Evolutionary conservation across 345 rosid species (phyloP), one percentile per base, ranked within the genome.

Genomic region (Sonneratia caseolaris): DNA sequence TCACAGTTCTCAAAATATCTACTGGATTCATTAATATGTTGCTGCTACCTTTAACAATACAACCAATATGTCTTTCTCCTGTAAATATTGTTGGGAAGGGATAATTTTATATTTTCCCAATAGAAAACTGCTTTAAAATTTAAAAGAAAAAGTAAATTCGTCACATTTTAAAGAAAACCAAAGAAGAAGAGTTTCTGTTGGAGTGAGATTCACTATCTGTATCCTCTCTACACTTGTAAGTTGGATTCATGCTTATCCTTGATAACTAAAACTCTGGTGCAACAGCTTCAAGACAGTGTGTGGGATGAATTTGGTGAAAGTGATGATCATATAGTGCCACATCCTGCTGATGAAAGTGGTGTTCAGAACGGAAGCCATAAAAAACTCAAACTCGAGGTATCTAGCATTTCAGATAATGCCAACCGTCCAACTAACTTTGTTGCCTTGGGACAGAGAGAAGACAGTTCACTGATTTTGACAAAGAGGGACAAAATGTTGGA

Each of bases 241-340:
- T 10, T n/a, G 32, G 12, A 57, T 57, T 21, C 64, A 57, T 53
- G 59, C 22, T 4, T 22, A 57, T n/a, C 38, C 38, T 32, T 62
- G 38, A 62, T 62, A 14, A 35, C 66, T 65, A 68, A 42, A 68
- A 49, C 74, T 43, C 53, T 42, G 18, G 43, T 80, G 38, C 22
- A 76, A 62, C 93, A 92, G 98, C 82, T 83, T 64, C 85, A 83
- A 73, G 82, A 83, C 79, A 83, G 85, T 74, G 78, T 71, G 64
- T 86, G 84, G 78, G 85, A 77, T 72, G 91, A 83, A 66, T 86
- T 82, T 74, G 75, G 80, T 70, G 84, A 68, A 65, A 81, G 76
- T 64, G 95, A 80, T 72, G 95, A 92, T 84, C 91, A 88, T 80
- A 82, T 85, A 81, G 97, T 90, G 71, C 98, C 93, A 66, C 84